Base-by-base conservation (phyloP, 352 stramenopile species). In the Halophytophthora batemanensis region DNA sequence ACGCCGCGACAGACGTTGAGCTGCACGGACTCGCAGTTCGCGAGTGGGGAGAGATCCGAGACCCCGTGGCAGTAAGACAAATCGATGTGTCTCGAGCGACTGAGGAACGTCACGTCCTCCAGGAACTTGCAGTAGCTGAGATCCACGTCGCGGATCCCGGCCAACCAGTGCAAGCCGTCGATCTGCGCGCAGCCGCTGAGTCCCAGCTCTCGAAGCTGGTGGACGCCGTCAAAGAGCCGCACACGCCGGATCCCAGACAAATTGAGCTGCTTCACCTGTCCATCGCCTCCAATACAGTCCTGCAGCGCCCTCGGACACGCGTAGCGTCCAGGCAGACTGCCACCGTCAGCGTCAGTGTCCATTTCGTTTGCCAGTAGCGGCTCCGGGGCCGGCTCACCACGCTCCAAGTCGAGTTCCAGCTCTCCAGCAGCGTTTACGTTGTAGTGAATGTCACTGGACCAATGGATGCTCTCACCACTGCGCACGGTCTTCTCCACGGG, bases 31-130 rank as follows among this genome's bases (percentile, higher is more conserved):
- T 70, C 54, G 45, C 68, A 83, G 21, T 71, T 49, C 14, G 62
- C 54, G 2, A 88, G 65, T 18, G 80, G 62, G 23, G 52, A 28
- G 22, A 90, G 59, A 44, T 87, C 61, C 1, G 55, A 59, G 22
- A 90, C 56, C 13, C 36, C 58, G 60, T 90, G 79, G 51, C 79
- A 90, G 53, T 90, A 90, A 14, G 74, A 86, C 15, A 90, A 59
- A 37, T 87, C 74, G 7, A 87, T 74, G 33, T 64, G 59, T 42
- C 66, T 49, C 10, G 71, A 64, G 6, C 52, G 23, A 15, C 45
- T 39, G 12, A 90, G 59, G 50, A 74, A 86, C 19, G 55, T 57
- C 4, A 87, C 41, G 56, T 85, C 66, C 12, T 56, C 50, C n/a
- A 90, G 48, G 29, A 77, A 69, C 45, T 65, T 76, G 52, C 79